These are phyloP conservation scores for Vigna radiata DNA, from an alignment of 306 rosid species.

Conservation along the genomic window DNA sequence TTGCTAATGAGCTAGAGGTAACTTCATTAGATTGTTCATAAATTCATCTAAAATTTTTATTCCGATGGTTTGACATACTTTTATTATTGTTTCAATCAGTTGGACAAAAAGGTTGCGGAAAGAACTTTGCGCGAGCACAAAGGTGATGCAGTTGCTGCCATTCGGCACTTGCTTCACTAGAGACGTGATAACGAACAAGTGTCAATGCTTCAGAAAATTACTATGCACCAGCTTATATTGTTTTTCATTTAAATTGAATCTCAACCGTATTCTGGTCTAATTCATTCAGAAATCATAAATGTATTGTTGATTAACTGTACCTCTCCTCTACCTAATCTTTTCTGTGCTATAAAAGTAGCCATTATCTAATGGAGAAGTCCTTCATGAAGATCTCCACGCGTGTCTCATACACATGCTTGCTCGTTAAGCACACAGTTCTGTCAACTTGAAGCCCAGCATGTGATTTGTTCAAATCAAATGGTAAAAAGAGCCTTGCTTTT, in stretches of 20 bases:
- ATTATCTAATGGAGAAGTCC: slow-evolving; percentile 9
- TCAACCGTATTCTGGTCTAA: slow-evolving; percentile 21
- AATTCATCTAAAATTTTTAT: slow-evolving; percentile 16
- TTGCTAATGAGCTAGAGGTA: slow-evolving; percentile 91
- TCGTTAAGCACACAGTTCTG: not conserved
- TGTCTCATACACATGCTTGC: slow-evolving; percentile 12
- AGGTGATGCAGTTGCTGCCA: slow-evolving; percentile 97
- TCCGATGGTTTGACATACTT: slow-evolving; percentile 7
- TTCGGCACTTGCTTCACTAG: slow-evolving; percentile 75
- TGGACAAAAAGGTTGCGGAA: slow-evolving; percentile 96
- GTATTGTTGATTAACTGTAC: not conserved
- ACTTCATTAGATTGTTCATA: slow-evolving; percentile 17
- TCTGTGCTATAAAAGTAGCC: not conserved
- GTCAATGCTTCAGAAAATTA: slow-evolving; percentile 23
- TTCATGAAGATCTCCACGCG: slow-evolving; percentile 14
- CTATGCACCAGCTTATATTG: not conserved
- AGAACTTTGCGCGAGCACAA: slow-evolving; percentile 95
- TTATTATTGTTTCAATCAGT: slow-evolving; percentile 46
- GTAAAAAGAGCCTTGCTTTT: not conserved
- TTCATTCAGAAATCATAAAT: slow-evolving; percentile 16
- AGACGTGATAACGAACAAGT: slow-evolving; percentile 13
- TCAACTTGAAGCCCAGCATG: slow-evolving; percentile 5
- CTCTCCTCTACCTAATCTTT: not conserved
- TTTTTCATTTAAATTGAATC: slow-evolving; percentile 27
- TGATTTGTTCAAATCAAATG: slow-evolving; percentile 10